Evolutionary conservation across 1,284 basidiomycete species (phyloP), one percentile per base, ranked within the genome.

Genomic region (Cystobasidium sp.): DNA sequence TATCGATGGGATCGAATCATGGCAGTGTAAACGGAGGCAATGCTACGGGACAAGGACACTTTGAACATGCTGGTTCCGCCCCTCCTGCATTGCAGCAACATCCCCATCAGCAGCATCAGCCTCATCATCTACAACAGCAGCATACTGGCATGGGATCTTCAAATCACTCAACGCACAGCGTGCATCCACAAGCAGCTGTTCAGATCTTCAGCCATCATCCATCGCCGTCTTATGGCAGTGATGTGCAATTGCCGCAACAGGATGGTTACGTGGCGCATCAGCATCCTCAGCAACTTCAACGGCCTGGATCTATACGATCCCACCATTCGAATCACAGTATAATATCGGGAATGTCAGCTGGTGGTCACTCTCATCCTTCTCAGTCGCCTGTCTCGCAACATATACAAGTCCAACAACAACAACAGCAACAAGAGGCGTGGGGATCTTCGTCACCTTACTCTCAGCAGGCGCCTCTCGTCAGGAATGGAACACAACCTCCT

Each of bases 331-430:
- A 43, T 52, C 47, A 67, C 16, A 63, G 61, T 49, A 9, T 63
- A 22, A 1, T 52, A 22, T 49, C 55, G 14, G 31, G n/a, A 24
- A 18, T 20, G 14, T 58, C 55, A 31, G 31, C 37, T 24, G 56
- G 56, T 41, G 37, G 56, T 43, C 24, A 67, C 16, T 39, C 46
- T 12, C 44, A 65, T 65, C 63, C n/a, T 3, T 67, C 64, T 24
- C 49, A 53, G 24, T 67, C 64, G 24, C 64, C 64, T 44, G 39
- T 77, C 75, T 66, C 77, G 76, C 66, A 59, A 44, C 43, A 65
- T 65, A 14, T 51, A 77, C 76, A 76, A 20, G 65, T 69, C 12
- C 78, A 79, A 37, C 49, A 55, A 24, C 65, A 52, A 51, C 47
- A 67, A 22, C 64, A 55, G 51, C 53, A 68, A 55, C 53, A 53